Conservation (phyloP, 768 basidiomycete genomes). For the Mycena haematopus region DNA sequence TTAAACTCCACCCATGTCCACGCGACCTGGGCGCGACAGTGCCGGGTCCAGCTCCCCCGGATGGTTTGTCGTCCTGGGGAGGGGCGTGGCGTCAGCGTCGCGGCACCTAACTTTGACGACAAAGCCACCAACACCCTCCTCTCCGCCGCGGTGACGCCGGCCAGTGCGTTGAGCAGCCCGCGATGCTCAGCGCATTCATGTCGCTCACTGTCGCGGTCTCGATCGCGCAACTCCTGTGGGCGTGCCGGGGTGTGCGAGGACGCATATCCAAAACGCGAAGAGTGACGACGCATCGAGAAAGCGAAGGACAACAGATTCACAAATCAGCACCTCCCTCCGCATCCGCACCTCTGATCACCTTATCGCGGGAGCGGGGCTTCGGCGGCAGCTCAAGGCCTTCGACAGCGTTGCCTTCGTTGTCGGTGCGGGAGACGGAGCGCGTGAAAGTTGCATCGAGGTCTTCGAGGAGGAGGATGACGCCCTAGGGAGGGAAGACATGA, state of each 20-base stretch:
- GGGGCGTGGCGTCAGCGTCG: background rate
- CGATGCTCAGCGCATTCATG: slow-evolving; percentile 80
- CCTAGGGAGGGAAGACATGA: slow-evolving; percentile 7
- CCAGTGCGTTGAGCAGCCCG: slow-evolving; percentile 83
- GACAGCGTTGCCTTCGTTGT: slow-evolving; percentile 35
- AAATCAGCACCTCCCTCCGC: slow-evolving; percentile 25
- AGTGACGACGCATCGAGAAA: too few relatives aligned
- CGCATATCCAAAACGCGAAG: too few relatives aligned
- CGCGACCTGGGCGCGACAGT: slow-evolving; percentile 88
- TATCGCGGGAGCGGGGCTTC: slow-evolving; percentile 26
- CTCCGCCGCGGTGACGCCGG: slow-evolving; percentile 89
- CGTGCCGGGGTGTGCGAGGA: background rate
- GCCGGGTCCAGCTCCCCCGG: slow-evolving; percentile 91
- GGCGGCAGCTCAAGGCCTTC: slow-evolving; percentile 31
- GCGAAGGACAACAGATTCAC: background rate
- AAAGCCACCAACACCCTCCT: slow-evolving; percentile 85
- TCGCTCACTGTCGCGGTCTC: slow-evolving; percentile 70
- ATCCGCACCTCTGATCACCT: slow-evolving; percentile 4
- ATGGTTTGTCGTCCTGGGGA: slow-evolving; percentile 82
- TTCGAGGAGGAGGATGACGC: slow-evolving; percentile 87
- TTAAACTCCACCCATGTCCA: slow-evolving; percentile 93
- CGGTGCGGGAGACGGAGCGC: slow-evolving; percentile 66
- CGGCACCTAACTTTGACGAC: background rate
- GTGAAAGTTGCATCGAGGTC: slow-evolving; percentile 92
- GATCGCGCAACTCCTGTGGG: slow-evolving; percentile 42